These are phyloP conservation scores for Aaosphaeria arxii DNA, from an alignment of 2,329 filamentous ascomycete genomes.

Conservation along the genomic window DNA sequence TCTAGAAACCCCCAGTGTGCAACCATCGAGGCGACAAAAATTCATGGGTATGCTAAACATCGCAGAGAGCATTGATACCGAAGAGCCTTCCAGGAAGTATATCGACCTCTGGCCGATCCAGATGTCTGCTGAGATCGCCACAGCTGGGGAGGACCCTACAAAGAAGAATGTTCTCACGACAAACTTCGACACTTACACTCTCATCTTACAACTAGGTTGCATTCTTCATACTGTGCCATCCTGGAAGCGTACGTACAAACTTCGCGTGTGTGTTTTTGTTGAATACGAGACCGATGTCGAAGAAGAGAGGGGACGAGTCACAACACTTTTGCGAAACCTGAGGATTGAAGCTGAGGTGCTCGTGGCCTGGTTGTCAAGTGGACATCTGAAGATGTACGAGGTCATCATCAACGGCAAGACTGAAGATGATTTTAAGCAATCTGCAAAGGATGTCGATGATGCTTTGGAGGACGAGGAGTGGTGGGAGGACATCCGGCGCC, in stretches of 20 bases:
- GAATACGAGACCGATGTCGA: conserved; percentile 83
- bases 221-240: conserved; percentile 78
- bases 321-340: conserved; percentile 72
- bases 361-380: conserved; percentile 79
- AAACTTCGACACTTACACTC: conserved; percentile 86
- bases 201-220: conserved; percentile 84
- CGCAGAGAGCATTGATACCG: conserved; percentile 43
- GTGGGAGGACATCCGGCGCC: conserved; percentile 72
- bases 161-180: conserved; percentile 70
- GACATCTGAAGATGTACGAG: conserved; percentile 70
- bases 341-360: conserved; percentile 76
- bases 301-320: conserved; percentile 71
- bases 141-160: conserved; percentile 42
- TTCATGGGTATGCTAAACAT: conserved; percentile 23
- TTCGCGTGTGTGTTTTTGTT: conserved; percentile 82
- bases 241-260: conserved; percentile 70
- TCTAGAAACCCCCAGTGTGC: conserved; percentile 63
- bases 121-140: conserved; percentile 79
- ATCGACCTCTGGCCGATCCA: conserved; percentile 92
- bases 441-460: conserved; percentile 61
- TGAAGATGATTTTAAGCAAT: conserved; percentile 51
- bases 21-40: conserved; percentile 25
- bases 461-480: conserved; percentile 70
- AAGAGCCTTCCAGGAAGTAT: conserved; percentile 65
- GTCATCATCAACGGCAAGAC: conserved; percentile 68